Evolutionary conservation across 192 early-diverging fungal genomes (phyloP).

Genomic region (Jimgerdemannia flammicorona): DNA sequence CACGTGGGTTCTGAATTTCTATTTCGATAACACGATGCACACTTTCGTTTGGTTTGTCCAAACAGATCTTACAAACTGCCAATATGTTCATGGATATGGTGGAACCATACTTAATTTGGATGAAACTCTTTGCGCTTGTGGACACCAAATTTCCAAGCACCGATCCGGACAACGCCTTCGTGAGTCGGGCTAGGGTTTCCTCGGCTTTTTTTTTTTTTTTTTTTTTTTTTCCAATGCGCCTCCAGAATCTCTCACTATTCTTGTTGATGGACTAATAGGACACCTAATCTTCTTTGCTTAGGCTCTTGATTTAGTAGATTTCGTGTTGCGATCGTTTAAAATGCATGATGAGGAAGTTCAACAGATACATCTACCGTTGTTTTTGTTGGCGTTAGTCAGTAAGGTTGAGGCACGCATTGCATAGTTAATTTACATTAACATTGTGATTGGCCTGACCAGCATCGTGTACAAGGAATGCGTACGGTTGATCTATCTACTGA

Average conservation of each 20-base stretch:
- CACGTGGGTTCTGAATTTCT: too few relatives aligned
- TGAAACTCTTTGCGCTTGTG: conserved; percentile 56
- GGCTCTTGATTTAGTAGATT: conserved; percentile 50
- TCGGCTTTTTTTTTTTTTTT: too few relatives aligned
- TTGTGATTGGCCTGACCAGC: too few relatives aligned
- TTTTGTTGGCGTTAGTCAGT: conserved; percentile 54
- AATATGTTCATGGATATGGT: conserved; percentile 90
- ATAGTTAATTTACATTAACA: not conserved
- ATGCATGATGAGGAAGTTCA: conserved; percentile 79
- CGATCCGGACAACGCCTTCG: not conserved
- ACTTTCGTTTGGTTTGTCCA: not conserved
- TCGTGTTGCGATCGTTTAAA: conserved; percentile 70
- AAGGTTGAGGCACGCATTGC: conserved; percentile 40
- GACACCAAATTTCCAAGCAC: conserved; percentile 37
- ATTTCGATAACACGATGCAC: not conserved
- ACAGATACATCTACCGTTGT: conserved; percentile 79
- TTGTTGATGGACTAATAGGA: not conserved
- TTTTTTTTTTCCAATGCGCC: too few relatives aligned
- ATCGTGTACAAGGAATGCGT: too few relatives aligned
- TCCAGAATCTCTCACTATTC: not conserved
- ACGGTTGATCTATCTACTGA: conserved; percentile 1
- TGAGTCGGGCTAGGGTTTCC: too few relatives aligned
- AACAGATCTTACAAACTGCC: conserved; percentile 71
- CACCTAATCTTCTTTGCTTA: not conserved
- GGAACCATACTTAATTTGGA: conserved; percentile 85